Base-by-base conservation (phyloP, 1,284 basidiomycete genomes). In the Pyrrhoderma lamaoense region DNA sequence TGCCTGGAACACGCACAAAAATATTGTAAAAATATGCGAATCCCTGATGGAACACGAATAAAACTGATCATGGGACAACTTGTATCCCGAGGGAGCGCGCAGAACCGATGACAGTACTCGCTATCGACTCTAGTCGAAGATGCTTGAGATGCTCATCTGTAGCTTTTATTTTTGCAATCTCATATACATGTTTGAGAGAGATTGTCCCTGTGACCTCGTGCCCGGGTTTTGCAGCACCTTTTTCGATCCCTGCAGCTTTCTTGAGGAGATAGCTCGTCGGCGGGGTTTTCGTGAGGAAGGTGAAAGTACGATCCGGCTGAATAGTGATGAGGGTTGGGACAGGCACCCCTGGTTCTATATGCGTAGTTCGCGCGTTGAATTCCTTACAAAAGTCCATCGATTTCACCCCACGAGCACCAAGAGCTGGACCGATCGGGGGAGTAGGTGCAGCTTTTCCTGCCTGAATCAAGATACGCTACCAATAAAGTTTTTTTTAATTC, bases 371-470 rank as follows among this genome's bases (percentile, higher is more conserved):
- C 51, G 89, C 93, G 68, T 92, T 93, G 73, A 91, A 96, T 66
- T 95, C 93, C 67, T 98, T 99, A 75, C 93, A 96, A 67, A 99
- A 99, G 72, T 99, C 96, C 85, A 99, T 99, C 16, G 94, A 95
- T 72, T 98, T 98, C 59, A 99, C 93, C 62, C 96, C 96, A 64
- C 93, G 85, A 58, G 96, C 94, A 74, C 96, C 96, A 48, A 98
- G 82, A 18, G 94, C 94, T 49, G 96, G 95, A 61, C 95, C 96
- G 48, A 99, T 89, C 16, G 95, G 95, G 44, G 95, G 95, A 51
- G 93, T 92, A 18, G 95, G 94, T 21, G 93, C 86, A 34, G 95
- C 95, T 67, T 97, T 97, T 39, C 93, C 94, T 34, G 95, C 95
- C 46, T 86, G 82, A 49, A 98, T 85, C 46, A 97, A 75, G 48